Conservation (phyloP, 169 alveolate species). For the Blepharisma undulans region DNA sequence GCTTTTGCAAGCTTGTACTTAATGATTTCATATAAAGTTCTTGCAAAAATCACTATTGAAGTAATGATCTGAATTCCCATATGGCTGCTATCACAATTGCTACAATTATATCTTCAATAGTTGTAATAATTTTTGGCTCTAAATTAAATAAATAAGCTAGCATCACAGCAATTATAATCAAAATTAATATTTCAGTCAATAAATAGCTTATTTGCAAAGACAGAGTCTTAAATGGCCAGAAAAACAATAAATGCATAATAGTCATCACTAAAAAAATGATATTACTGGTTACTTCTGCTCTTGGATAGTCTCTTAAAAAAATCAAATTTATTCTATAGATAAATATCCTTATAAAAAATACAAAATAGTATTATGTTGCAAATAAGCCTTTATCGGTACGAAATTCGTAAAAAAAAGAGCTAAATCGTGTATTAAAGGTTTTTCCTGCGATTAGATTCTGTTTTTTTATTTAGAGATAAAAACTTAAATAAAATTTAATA, state of each 20-base stretch:
- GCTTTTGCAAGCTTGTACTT: background rate
- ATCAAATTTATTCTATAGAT: background rate
- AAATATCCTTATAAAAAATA: background rate
- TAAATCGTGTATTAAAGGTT: background rate
- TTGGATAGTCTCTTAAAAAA: background rate
- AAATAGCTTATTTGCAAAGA: background rate
- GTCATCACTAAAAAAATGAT: background rate
- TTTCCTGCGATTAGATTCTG: background rate
- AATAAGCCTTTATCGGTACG: background rate
- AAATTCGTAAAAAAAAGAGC: conserved; percentile 12
- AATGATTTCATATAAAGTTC: background rate
- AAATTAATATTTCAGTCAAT: background rate
- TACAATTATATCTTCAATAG: background rate
- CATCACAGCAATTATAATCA: background rate
- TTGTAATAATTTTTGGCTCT: background rate
- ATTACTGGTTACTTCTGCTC: background rate
- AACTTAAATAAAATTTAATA: too few relatives aligned
- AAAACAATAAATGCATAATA: background rate
- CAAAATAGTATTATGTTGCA: background rate
- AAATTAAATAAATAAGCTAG: background rate
- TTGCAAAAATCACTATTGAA: background rate
- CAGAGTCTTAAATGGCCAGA: background rate
- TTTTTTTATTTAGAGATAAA: too few relatives aligned
- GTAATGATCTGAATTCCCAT: background rate
- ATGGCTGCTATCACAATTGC: background rate